phyloP scores from a whole-genome alignment of 1,284 basidiomycete genomes.

The Paramarasmius palmivorus region DNA sequence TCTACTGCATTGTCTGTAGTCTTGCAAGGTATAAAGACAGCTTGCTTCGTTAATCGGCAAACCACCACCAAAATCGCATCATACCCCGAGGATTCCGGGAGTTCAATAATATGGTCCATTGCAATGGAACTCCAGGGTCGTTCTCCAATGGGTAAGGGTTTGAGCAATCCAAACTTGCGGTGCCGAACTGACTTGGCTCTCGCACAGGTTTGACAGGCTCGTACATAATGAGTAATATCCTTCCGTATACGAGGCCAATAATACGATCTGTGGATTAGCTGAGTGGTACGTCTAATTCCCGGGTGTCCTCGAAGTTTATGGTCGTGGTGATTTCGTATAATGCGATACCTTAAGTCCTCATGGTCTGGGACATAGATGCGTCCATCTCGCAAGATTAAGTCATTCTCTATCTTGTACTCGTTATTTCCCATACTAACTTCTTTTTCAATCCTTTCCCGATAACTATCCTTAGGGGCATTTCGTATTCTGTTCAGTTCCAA shows the following conservation, averaged over 20 bases:
- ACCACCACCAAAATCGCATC: slow-evolving; percentile 5
- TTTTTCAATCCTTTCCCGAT: too few relatives aligned
- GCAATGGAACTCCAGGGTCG: slow-evolving; percentile 2
- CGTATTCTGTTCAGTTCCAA: background rate
- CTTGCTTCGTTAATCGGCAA: too few relatives aligned
- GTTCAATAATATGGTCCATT: slow-evolving; percentile 1
- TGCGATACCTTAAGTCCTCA: background rate
- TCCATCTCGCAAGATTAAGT: background rate
- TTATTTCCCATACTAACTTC: too few relatives aligned
- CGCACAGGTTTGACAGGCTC: background rate
- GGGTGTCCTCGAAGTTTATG: slow-evolving; percentile 26
- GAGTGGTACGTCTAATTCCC: slow-evolving; percentile 28
- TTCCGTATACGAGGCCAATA: slow-evolving; percentile 19
- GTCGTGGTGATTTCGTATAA: slow-evolving; percentile 10
- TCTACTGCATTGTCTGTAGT: slow-evolving; percentile 3
- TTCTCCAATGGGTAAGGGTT: slow-evolving; percentile 2
- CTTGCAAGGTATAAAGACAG: background rate
- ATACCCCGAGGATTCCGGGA: slow-evolving; percentile 19
- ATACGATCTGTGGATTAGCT: too few relatives aligned
- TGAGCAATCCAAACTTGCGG: background rate
- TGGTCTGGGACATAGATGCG: slow-evolving; percentile 9
- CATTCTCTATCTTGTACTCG: slow-evolving; percentile 20
- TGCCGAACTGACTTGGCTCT: background rate
- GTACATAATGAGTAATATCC: slow-evolving; percentile 18
- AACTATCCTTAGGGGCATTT: too few relatives aligned